phyloP scores from a whole-genome alignment of 2,329 filamentous ascomycete genomes.

The Rugonectria rugulosa region DNA sequence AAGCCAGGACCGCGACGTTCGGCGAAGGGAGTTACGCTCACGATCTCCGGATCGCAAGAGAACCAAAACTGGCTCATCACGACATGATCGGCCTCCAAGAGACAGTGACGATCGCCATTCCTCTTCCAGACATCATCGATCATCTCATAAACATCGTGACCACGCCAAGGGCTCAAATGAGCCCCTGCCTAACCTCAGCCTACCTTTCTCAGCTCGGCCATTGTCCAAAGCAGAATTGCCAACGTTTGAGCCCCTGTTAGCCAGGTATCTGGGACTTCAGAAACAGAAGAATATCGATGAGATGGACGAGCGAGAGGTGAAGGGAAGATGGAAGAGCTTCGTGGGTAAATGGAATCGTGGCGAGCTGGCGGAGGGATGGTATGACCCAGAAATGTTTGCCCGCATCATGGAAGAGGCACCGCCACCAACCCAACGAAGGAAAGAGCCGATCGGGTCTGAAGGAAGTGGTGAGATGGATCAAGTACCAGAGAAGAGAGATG shows the following conservation, averaged over 20 bases:
- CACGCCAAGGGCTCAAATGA: constrained; percentile 24
- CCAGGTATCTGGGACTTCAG: constrained; percentile 86
- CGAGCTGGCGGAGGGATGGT: constrained; percentile 91
- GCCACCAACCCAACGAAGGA: constrained; percentile 10
- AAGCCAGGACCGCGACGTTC: constrained; percentile 26
- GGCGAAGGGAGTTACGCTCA: constrained; percentile 27
- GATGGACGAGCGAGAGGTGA: constrained; percentile 77
- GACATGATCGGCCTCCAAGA: constrained; percentile 20
- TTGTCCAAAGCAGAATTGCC: constrained; percentile 75
- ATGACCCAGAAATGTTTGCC: constrained; percentile 76
- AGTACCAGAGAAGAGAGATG: constrained; percentile 15
- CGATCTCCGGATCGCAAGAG: constrained; percentile 32
- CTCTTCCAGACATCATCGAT: constrained; percentile 33
- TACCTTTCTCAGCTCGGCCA: constrained; percentile 72
- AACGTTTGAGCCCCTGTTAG: constrained; percentile 75
- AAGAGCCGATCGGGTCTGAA: constrained; percentile 18
- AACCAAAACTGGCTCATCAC: constrained; percentile 25
- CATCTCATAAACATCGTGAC: constrained; percentile 34
- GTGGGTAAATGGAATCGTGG: constrained; percentile 89
- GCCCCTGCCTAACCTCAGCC: constrained; percentile 26
- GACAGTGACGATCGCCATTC: constrained; percentile 26
- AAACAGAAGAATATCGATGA: constrained; percentile 75
- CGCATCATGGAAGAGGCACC: constrained; percentile 43
- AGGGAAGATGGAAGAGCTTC: constrained; percentile 94
- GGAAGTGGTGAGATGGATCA: constrained; percentile 15